A percentile compares a stretch with the other conserved stretches of the same genome.
Evolutionary conservation across 2,329 filamentous ascomycete genomes (phyloP).

Genomic region (Cordyceps militaris): DNA sequence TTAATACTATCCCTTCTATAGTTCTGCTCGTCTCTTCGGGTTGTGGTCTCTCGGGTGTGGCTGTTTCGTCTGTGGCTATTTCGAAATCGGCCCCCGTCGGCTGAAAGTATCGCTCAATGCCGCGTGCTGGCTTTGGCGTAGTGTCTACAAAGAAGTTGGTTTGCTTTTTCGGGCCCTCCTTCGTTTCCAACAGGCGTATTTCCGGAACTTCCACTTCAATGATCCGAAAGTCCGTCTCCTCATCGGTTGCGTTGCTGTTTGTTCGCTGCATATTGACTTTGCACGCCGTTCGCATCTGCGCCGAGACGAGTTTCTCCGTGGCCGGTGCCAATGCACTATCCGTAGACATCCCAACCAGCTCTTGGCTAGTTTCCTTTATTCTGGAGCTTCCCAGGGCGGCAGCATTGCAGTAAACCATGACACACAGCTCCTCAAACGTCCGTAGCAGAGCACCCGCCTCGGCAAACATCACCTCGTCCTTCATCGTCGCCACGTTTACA

Average conservation of each 20-base stretch:
- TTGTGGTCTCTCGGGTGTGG: constrained; percentile 16
- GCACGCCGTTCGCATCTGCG: constrained; percentile 23
- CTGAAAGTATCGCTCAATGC: constrained; percentile 27
- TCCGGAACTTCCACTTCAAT: background rate
- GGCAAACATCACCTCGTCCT: constrained; percentile 64
- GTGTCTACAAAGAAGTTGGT: background rate
- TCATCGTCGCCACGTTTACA: constrained; percentile 62
- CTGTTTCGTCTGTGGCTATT: constrained; percentile 30
- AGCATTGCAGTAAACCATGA: background rate
- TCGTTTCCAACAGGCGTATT: background rate
- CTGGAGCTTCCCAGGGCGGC: background rate
- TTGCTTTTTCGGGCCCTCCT: background rate
- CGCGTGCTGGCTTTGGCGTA: background rate
- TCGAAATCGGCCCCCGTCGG: constrained; percentile 21
- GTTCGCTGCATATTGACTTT: constrained; percentile 28
- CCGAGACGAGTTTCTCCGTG: constrained; percentile 6
- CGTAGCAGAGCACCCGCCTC: constrained; percentile 41
- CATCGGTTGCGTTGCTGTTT: constrained; percentile 26
- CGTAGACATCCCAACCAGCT: background rate
- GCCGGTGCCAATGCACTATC: background rate
- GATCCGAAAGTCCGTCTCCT: constrained; percentile 17
- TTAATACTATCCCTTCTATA: background rate
- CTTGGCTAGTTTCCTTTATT: background rate
- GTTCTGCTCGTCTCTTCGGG: background rate
- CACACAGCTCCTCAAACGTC: constrained; percentile 30